Evolutionary conservation across 345 rosid species (phyloP).

Genomic region (Melaleuca quinquenervia): DNA sequence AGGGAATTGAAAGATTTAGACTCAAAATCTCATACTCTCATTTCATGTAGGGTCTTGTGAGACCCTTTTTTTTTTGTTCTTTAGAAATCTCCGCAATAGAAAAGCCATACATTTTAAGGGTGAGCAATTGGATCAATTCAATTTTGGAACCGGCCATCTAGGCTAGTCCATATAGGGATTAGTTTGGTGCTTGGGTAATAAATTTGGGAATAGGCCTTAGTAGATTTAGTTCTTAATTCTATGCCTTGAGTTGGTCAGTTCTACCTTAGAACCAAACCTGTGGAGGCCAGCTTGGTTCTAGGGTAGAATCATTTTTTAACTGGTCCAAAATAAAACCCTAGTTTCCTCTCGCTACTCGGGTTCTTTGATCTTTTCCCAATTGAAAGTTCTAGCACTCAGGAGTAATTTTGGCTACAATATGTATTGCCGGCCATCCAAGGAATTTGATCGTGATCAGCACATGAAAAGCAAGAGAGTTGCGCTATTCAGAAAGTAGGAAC

Average conservation of each 20-base stretch:
- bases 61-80: neutral
- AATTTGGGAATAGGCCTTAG: neutral
- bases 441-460: neutral
- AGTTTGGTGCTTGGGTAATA: neutral
- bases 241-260: neutral
- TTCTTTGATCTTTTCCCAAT: neutral
- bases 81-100: neutral
- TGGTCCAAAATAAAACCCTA: too few relatives aligned
- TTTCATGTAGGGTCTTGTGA: neutral
- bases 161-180: neutral
- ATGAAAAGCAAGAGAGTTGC: neutral
- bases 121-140: neutral
- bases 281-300: neutral
- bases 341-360: neutral
- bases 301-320: too few relatives aligned
- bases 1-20: neutral
- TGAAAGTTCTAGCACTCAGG: neutral
- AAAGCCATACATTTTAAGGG: neutral
- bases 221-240: neutral
- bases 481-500: too few relatives aligned
- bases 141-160: neutral
- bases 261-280: neutral
- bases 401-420: neutral
- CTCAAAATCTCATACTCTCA: neutral
- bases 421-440: neutral